Evolutionary conservation across 2,329 filamentous ascomycete genomes (phyloP).

Genomic region (Diplodia mutila): DNA sequence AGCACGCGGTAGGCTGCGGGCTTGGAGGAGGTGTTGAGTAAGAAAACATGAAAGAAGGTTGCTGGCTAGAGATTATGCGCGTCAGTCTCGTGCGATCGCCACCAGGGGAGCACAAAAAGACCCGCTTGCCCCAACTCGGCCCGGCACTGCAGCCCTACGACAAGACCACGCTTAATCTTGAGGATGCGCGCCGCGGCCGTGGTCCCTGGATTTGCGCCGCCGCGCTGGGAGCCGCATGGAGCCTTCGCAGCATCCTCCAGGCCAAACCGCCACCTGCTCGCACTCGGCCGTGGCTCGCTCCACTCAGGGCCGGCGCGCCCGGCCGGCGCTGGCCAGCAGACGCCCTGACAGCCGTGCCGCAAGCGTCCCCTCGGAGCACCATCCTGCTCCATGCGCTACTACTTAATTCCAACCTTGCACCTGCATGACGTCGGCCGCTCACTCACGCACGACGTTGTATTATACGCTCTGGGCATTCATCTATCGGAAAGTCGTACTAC

Average conservation of each 20-base stretch:
- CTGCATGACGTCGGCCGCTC: background rate
- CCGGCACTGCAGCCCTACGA: conserved; percentile 19
- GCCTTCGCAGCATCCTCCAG: background rate
- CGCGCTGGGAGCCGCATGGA: background rate
- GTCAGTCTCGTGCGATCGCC: conserved; percentile 23
- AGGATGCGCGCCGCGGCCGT: conserved; percentile 1
- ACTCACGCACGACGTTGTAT: background rate
- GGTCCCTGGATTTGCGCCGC: conserved; percentile 18
- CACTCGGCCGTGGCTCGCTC: background rate
- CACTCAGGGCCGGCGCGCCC: background rate
- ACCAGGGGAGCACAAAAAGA: conserved; percentile 20
- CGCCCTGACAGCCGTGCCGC: conserved; percentile 1
- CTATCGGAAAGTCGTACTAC: conserved; percentile 12
- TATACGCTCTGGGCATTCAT: conserved; percentile 22
- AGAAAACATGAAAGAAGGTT: conserved; percentile 24
- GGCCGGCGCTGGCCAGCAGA: conserved; percentile 14
- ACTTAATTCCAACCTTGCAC: conserved; percentile 21
- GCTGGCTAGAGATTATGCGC: conserved; percentile 19
- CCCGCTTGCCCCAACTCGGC: conserved; percentile 20
- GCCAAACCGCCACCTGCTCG: background rate
- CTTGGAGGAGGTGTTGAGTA: conserved; percentile 1
- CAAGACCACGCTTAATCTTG: conserved; percentile 1
- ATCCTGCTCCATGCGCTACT: conserved; percentile 15
- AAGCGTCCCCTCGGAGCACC: conserved; percentile 4
- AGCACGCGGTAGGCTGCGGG: conserved; percentile 2